phyloP scores from a whole-genome alignment of 495 filamentous ascomycete genomes.

The Glutinoglossum americanum region DNA sequence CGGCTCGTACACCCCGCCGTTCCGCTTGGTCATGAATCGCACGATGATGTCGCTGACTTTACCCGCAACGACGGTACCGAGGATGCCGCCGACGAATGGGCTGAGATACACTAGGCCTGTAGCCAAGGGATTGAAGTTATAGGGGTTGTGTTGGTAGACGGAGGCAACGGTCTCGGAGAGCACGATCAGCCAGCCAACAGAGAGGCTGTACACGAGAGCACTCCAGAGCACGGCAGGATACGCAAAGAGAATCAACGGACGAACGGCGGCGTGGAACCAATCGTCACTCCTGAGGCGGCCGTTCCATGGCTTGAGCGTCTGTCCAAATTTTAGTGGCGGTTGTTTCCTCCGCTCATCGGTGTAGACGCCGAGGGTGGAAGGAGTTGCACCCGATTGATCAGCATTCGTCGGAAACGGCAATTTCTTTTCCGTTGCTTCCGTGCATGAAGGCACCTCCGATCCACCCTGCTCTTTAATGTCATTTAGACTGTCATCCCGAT shows the following conservation, averaged over 20 bases:
- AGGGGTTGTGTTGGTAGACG: conserved; percentile 49
- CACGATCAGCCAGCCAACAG: conserved; percentile 90
- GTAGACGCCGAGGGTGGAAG: not conserved
- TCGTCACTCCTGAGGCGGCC: conserved; percentile 57
- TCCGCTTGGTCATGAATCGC: conserved; percentile 54
- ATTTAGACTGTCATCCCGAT: too few relatives aligned
- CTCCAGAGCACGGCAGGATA: conserved; percentile 91
- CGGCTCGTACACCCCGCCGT: conserved; percentile 85
- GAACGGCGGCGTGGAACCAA: conserved; percentile 52
- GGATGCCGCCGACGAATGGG: conserved; percentile 70
- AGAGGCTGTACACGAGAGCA: conserved; percentile 63
- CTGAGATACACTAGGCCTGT: conserved; percentile 79
- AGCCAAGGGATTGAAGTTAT: conserved; percentile 59
- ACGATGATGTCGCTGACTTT: conserved; percentile 74
- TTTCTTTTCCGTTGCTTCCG: not conserved
- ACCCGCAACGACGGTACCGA: conserved; percentile 80
- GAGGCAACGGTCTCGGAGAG: conserved; percentile 68
- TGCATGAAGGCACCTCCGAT: too few relatives aligned
- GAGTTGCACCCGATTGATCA: not conserved
- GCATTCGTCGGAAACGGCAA: not conserved
- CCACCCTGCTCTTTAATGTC: too few relatives aligned
- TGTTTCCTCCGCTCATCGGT: conserved; percentile 7
- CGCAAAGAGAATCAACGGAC: conserved; percentile 67
- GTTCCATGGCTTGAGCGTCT: conserved; percentile 51
- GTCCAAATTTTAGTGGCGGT: conserved; percentile 42